Evolutionary conservation across 2,329 filamentous ascomycete species (phyloP), one percentile per base, ranked within the genome.

Genomic region (Neocatenulostroma microsporum): DNA sequence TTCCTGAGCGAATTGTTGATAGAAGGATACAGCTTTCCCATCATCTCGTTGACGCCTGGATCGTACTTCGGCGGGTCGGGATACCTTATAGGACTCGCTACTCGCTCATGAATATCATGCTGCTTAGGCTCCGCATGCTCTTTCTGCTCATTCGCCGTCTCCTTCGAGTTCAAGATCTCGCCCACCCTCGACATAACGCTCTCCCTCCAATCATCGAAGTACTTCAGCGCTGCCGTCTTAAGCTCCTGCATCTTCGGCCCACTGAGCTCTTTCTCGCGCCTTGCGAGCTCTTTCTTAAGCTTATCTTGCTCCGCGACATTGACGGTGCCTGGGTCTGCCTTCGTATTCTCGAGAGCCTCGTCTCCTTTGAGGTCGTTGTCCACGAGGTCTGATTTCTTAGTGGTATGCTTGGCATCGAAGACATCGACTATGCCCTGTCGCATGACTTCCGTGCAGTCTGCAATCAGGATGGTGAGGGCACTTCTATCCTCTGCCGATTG

Each of bases 141-240:
- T 55, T 58, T 48, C 43, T 59, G 50, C 39, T 52, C 50, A 27
- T 52, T 35, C 5, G 51, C 55, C 21, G 46, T 47, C 26, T 61
- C 51, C 19, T 53, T 50, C 4, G 61, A 54, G 41, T 66, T 66
- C 30, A 73, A 57, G 23, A 86, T 73, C 48, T 91, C 81, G 13
- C 78, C 75, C 17, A 94, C 66, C 11, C 87, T 75, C 39, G 76
- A 71, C 26, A 84, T 65, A 8, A 94, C 74, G 10, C 69, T 68
- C 5, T 76, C 70, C 50, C 84, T 76, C 89, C 89, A 96, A 46
- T 85, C 81, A 40, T 82, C 78, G 55, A 89, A 94, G 55, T 81
- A 78, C 5, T 70, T 64, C 4, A 93, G 57, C 2, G 79, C 73
- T 36, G 82, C 78, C 44, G 74, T 77, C 63, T 79, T 87, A 50